Evolutionary conservation across 768 basidiomycete genomes (phyloP), one percentile per base, ranked within the genome.

Genomic region (Pleurotus sapidus): DNA sequence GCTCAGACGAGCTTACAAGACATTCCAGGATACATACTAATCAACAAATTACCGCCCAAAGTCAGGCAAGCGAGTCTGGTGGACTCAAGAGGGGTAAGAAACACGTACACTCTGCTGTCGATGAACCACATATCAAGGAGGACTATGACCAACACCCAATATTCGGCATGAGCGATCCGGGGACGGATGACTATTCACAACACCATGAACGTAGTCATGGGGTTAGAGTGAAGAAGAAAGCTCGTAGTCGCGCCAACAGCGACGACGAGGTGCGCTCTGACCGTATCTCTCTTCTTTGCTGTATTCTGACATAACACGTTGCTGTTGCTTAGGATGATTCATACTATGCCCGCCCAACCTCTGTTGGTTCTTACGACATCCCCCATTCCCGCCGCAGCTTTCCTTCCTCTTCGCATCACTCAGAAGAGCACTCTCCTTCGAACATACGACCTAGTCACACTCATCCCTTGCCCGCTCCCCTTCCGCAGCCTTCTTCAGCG

Each of bases 1-100:
- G 96, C 58, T 94, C 93, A n/a, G 96, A 99, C 77, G 96, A 99
- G 73, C 84, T 99, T 61, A 99, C 96, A 25, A 84, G 96, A 57
- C 96, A 99, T 67, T 89, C 91, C 0, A 84, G 96, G 47, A 99
- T 98, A 63, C 96, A 99, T 72, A 86, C 84, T 68, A 84, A 81
- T 61, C 81, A 86, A 64, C 77, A 80, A 58, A 38, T 43, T 18
- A 57, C 63, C 49, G 58, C 59, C 17, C 63, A 64, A 60, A 60
- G 62, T 46, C 64, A 74, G 64, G 7, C 65, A 46, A 71, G 27
- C 37, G 51, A 45, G 46, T 23, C 58, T 38, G 38, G 43, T 54
- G 38, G 50, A n/a, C 45, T 24, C 46, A 57, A 54, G 42, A 48
- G 50, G 54, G 49, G 17, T 42, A 45, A 50, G 54, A n/a, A 58